Conservation (phyloP, 2,329 filamentous ascomycete genomes). For the Elsinoe ampelina region DNA sequence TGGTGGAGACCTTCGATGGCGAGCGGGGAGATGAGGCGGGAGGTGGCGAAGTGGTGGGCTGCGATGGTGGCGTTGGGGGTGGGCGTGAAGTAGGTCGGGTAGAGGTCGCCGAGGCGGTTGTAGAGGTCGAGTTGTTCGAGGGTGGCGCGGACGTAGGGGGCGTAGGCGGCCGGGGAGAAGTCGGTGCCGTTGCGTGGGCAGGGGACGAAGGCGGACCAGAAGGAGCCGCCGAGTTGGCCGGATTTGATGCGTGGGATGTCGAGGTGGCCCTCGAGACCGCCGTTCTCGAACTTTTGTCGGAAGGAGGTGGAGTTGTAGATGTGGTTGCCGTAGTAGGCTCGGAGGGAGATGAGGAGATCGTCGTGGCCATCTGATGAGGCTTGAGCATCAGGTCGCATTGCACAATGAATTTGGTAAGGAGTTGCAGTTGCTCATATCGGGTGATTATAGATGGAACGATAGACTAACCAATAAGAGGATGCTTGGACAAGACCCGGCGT, state of each 20-base stretch:
- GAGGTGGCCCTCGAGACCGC: constrained; percentile 59
- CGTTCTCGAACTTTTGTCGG: constrained; percentile 62
- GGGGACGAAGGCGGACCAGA: constrained; percentile 79
- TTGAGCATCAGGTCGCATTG: neutral
- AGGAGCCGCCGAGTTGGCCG: constrained; percentile 72
- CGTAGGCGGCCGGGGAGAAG: constrained; percentile 65
- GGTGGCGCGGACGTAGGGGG: constrained; percentile 55
- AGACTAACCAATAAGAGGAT: constrained; percentile 9
- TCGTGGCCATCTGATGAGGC: constrained; percentile 69
- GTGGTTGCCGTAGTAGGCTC: constrained; percentile 59
- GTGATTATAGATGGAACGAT: too few species aligned
- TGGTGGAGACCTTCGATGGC: constrained; percentile 86
- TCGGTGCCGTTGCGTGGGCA: constrained; percentile 66
- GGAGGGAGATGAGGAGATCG: constrained; percentile 70
- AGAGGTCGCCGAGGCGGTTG: constrained; percentile 52
- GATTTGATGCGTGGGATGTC: constrained; percentile 66
- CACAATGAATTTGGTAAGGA: neutral
- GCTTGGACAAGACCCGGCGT: neutral
- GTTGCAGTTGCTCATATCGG: neutral
- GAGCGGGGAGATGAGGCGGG: constrained; percentile 61
- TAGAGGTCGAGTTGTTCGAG: constrained; percentile 68
- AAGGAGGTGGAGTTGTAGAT: constrained; percentile 60
- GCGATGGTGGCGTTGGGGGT: constrained; percentile 52
- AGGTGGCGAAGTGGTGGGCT: constrained; percentile 40
- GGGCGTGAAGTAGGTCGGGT: constrained; percentile 61